phyloP scores from a whole-genome alignment of 176 grass and related monocot genomes.

The Aegilops tauschii region DNA sequence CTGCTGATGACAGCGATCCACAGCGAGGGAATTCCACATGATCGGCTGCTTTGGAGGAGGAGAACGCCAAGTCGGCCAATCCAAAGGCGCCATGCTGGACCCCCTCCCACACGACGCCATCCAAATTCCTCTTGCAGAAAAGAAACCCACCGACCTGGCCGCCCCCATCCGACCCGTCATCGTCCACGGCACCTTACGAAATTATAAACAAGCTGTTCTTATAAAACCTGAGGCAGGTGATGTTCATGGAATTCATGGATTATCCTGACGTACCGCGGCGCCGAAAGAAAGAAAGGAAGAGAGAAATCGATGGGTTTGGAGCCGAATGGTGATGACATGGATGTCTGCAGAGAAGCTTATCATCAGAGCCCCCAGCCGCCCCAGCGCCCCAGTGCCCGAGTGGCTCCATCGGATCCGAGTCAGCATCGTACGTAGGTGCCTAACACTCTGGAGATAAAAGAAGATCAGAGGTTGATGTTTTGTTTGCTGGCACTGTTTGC shows the following conservation, averaged over 20 bases:
- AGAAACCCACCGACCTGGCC: neutral
- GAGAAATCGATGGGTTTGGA: neutral
- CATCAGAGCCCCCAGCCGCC: conserved; percentile 3
- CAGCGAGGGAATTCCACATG: conserved; percentile 39
- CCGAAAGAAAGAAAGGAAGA: conserved; percentile 33
- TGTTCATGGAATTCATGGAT: neutral
- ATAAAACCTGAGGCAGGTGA: conserved; percentile 20
- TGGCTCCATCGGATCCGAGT: conserved; percentile 22
- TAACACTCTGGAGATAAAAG: neutral
- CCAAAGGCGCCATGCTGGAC: conserved; percentile 41
- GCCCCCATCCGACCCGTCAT: neutral
- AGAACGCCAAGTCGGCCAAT: conserved; percentile 46
- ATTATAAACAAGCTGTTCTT: neutral
- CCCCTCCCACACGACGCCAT: neutral
- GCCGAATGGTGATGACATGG: conserved; percentile 25
- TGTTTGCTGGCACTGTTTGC: conserved; percentile 34
- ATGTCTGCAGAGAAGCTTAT: conserved; percentile 16
- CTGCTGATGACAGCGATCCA: conserved; percentile 29
- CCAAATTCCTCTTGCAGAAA: conserved; percentile 12
- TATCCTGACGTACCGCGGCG: conserved; percentile 3
- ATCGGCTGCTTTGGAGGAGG: conserved; percentile 22
- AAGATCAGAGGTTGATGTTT: conserved; percentile 12
- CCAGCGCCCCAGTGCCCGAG: neutral
- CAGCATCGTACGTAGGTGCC: conserved; percentile 25
- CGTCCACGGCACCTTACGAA: neutral